Evolutionary conservation across 2,329 filamentous ascomycete genomes (phyloP).

Genomic region (Claviceps sp.): DNA sequence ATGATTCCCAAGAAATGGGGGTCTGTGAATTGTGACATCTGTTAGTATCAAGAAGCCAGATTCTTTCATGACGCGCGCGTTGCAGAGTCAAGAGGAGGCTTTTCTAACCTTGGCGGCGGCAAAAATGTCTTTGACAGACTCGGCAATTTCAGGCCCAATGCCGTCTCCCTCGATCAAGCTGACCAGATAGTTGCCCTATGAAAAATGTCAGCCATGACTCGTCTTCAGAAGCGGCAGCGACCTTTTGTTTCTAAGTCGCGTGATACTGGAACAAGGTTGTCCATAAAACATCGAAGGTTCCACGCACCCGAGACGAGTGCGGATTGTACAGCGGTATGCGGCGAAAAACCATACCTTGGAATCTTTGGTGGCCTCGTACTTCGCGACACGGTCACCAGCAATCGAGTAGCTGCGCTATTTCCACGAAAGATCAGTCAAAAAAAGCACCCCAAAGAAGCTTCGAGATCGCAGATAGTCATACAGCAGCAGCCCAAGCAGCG

Average conservation of each 20-base stretch:
- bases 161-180: conserved; percentile 98
- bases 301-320: neutral
- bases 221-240: neutral
- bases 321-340: neutral
- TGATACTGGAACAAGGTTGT: conserved; percentile 12
- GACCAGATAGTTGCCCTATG: conserved; percentile 85
- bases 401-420: conserved; percentile 51
- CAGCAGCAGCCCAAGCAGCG: conserved; percentile 28
- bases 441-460: neutral
- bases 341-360: conserved; percentile 51
- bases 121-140: conserved; percentile 99
- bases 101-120: conserved; percentile 69
- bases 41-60: neutral
- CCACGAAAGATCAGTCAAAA: conserved; percentile 17
- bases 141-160: conserved; percentile 93
- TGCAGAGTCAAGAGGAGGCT: neutral
- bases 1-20: conserved; percentile 91
- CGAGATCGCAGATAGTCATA: conserved; percentile 13
- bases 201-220: neutral
- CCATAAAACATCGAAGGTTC: conserved; percentile 2
- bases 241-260: neutral
- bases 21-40: conserved; percentile 36
- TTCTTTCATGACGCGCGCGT: neutral
- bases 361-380: conserved; percentile 86
- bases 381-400: conserved; percentile 61